Conservation (phyloP, 352 stramenopile species). For the Globisporangium splendens region DNA sequence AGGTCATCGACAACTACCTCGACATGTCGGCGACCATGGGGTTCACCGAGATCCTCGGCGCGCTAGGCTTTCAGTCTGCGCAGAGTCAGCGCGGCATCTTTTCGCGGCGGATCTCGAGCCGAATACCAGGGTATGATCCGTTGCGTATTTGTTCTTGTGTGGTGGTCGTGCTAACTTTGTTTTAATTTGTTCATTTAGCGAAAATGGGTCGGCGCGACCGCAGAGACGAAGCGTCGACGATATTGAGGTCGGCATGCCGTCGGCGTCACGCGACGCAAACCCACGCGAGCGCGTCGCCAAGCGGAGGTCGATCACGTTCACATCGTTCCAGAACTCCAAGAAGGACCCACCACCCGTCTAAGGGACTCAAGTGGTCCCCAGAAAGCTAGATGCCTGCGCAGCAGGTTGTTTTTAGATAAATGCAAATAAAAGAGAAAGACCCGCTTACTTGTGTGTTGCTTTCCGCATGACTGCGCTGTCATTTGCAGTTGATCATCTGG, state of each 20-base stretch:
- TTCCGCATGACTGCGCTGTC: too few species aligned
- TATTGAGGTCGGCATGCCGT: conserved; percentile 68
- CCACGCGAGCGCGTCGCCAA: conserved; percentile 47
- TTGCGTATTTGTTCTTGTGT: neutral
- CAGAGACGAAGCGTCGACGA: conserved; percentile 63
- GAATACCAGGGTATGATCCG: conserved; percentile 23
- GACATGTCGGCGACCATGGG: conserved; percentile 78
- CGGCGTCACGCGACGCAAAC: conserved; percentile 43
- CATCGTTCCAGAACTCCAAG: conserved; percentile 38
- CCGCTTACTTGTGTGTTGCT: too few species aligned
- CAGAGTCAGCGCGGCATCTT: conserved; percentile 43
- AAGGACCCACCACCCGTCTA: conserved; percentile 17
- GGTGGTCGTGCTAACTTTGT: neutral
- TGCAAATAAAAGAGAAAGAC: too few species aligned
- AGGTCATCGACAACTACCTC: conserved; percentile 84
- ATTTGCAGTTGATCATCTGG: too few species aligned
- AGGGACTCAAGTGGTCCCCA: neutral
- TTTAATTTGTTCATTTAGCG: neutral
- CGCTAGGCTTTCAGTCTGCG: conserved; percentile 51
- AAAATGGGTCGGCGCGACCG: conserved; percentile 8
- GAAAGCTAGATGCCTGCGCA: neutral
- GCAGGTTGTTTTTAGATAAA: neutral
- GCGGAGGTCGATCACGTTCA: conserved; percentile 78
- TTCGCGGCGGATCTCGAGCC: conserved; percentile 46
- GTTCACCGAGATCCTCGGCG: conserved; percentile 61